phyloP scores from a whole-genome alignment of 202 grass and related monocot species.

The Digitaria exilis region DNA sequence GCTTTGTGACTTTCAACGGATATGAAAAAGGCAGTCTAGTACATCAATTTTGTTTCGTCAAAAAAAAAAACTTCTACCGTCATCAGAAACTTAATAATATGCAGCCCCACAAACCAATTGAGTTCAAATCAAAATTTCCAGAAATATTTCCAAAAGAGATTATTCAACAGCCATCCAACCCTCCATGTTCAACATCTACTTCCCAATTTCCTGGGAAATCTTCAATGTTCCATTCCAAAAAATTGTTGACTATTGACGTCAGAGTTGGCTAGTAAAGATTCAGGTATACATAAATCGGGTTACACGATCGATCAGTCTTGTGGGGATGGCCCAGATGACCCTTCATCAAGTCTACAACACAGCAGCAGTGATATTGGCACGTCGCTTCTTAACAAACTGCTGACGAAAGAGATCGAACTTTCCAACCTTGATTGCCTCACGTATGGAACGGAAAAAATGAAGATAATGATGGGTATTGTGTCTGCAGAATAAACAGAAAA shows the following conservation, averaged over 20 bases:
- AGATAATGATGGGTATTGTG: constrained; percentile 97
- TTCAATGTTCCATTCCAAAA: not conserved
- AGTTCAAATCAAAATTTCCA: not conserved
- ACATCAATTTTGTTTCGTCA: too few relatives aligned
- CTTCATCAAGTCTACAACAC: constrained; percentile 29
- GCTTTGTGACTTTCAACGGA: not conserved
- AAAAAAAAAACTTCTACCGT: not conserved
- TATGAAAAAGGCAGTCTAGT: not conserved
- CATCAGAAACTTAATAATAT: not conserved
- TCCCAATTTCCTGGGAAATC: not conserved
- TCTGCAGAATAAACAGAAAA: constrained; percentile 52
- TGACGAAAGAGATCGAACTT: constrained; percentile 64
- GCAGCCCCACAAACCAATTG: not conserved
- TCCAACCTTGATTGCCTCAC: constrained; percentile 62
- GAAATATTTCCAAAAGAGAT: not conserved
- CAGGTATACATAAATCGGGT: not conserved
- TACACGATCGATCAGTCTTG: not conserved
- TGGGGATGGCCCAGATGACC: not conserved
- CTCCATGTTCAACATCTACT: not conserved
- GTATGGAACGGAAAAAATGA: constrained; percentile 69
- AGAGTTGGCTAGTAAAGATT: not conserved
- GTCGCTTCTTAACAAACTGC: constrained; percentile 67
- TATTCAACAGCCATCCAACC: not conserved
- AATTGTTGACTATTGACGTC: not conserved
- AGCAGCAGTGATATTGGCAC: constrained; percentile 49